These are phyloP conservation scores for Myxozyma lipomycoides DNA, from an alignment of 805 yeast genomes.

Conservation along the genomic window DNA sequence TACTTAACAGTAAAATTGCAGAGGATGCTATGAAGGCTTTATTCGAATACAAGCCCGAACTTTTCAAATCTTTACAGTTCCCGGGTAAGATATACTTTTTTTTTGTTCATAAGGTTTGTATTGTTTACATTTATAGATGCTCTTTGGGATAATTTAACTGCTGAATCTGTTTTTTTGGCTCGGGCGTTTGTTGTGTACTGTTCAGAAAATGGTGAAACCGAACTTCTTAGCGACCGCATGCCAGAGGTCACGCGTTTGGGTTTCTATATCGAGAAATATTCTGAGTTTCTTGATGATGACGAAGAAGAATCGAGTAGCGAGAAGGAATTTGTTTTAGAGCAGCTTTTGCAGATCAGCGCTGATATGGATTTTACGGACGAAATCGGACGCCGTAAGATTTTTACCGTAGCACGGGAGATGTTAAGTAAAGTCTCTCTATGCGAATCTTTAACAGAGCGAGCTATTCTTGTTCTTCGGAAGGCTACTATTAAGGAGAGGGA, in stretches of 20 bases:
- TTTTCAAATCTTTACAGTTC: slow-evolving; percentile 56
- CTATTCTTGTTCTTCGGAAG: slow-evolving; percentile 62
- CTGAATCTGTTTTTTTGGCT: slow-evolving; percentile 70
- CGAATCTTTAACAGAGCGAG: slow-evolving; percentile 51
- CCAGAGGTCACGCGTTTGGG: slow-evolving; percentile 79
- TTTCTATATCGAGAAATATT: slow-evolving; percentile 51
- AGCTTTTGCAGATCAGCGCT: slow-evolving; percentile 61
- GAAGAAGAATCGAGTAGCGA: slow-evolving; percentile 49
- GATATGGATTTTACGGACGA: slow-evolving; percentile 86
- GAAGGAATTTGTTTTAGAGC: slow-evolving; percentile 68
- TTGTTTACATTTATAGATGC: not conserved
- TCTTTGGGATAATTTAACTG: slow-evolving; percentile 65
- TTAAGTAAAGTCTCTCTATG: slow-evolving; percentile 51
- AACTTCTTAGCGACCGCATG: slow-evolving; percentile 44
- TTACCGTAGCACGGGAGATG: slow-evolving; percentile 49
- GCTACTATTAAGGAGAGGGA: slow-evolving; percentile 77
- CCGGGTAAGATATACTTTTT: too few species aligned
- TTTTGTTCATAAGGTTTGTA: not conserved
- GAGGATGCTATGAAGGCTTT: slow-evolving; percentile 61
- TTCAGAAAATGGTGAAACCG: slow-evolving; percentile 48
- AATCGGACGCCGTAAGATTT: slow-evolving; percentile 76
- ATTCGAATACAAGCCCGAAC: slow-evolving; percentile 59
- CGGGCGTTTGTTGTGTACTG: slow-evolving; percentile 66
- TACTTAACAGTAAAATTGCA: slow-evolving; percentile 63
- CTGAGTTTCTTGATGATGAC: slow-evolving; percentile 37